These are phyloP conservation scores for Pichia cactophila DNA, from an alignment of 1,139 yeast genomes.

Conservation along the genomic window DNA sequence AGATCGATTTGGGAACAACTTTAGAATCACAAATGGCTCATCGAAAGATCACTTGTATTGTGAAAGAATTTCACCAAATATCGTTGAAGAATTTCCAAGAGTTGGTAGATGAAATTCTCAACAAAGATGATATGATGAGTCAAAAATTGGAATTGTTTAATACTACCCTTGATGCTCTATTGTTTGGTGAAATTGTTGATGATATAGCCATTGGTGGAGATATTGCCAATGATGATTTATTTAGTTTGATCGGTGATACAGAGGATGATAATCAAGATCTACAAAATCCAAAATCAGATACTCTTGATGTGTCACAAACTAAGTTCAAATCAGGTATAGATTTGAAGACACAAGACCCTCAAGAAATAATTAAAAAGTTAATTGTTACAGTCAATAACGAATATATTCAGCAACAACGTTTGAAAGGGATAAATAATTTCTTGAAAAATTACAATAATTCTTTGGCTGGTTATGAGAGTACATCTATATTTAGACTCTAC, in stretches of 20 bases:
- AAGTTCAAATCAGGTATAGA: constrained; percentile 19
- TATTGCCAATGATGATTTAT: constrained; percentile 17
- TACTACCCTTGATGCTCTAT: constrained; percentile 56
- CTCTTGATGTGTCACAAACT: neutral
- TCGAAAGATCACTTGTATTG: constrained; percentile 73
- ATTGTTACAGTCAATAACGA: constrained; percentile 28
- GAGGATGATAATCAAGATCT: neutral
- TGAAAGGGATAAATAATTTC: constrained; percentile 24
- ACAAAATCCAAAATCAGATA: too few relatives aligned
- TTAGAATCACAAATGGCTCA: constrained; percentile 79
- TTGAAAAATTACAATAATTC: constrained; percentile 27
- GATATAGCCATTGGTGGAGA: constrained; percentile 16
- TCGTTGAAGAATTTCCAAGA: constrained; percentile 26
- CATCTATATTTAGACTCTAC: constrained; percentile 6
- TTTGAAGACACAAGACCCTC: constrained; percentile 23
- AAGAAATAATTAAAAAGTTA: constrained; percentile 26
- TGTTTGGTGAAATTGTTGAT: constrained; percentile 62
- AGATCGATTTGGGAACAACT: constrained; percentile 84
- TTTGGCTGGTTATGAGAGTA: constrained; percentile 9
- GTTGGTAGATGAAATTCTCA: constrained; percentile 18
- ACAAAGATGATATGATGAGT: constrained; percentile 19
- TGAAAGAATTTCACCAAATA: constrained; percentile 52
- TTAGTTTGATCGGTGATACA: constrained; percentile 16
- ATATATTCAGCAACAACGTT: constrained; percentile 28
- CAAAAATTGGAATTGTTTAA: constrained; percentile 31